A percentile compares a stretch with the other conserved stretches of the same genome.
Evolutionary conservation across 495 filamentous ascomycete genomes (phyloP).

Genomic region (Astrothelium subdiscretum): DNA sequence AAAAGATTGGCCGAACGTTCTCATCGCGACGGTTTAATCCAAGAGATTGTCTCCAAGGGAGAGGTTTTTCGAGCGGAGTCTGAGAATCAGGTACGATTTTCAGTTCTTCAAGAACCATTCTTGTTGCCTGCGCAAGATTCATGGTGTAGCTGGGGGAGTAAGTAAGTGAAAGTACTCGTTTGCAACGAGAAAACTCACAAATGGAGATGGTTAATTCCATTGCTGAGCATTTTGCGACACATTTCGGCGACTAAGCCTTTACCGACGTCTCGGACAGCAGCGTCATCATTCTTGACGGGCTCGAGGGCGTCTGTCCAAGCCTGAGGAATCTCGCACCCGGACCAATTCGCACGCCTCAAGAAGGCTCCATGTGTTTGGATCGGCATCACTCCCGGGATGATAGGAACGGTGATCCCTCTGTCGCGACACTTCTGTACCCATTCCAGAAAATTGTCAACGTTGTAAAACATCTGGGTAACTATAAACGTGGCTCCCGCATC

Average conservation of each 20-base stretch:
- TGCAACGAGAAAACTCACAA: constrained; percentile 46
- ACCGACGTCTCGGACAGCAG: constrained; percentile 80
- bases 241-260: constrained; percentile 84
- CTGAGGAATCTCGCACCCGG: constrained; percentile 67
- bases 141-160: constrained; percentile 66
- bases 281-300: constrained; percentile 93
- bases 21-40: constrained; percentile 78
- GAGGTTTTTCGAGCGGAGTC: constrained; percentile 65
- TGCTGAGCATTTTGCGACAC: constrained; percentile 70
- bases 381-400: constrained; percentile 98
- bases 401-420: constrained; percentile 75
- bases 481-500: constrained; percentile 90
- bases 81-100: constrained; percentile 62
- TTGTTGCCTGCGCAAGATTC: constrained; percentile 92
- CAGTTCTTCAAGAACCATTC: constrained; percentile 85
- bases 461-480: constrained; percentile 99
- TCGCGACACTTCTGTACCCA: constrained; percentile 82
- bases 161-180: neutral
- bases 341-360: constrained; percentile 77
- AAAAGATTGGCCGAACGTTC: constrained; percentile 98
- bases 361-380: constrained; percentile 93
- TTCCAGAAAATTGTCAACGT: constrained; percentile 81
- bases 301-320: constrained; percentile 74
- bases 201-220: constrained; percentile 76
- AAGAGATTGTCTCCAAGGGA: constrained; percentile 93